Conservation (phyloP, 1,284 basidiomycete species). For the Trichosporon sp. region DNA sequence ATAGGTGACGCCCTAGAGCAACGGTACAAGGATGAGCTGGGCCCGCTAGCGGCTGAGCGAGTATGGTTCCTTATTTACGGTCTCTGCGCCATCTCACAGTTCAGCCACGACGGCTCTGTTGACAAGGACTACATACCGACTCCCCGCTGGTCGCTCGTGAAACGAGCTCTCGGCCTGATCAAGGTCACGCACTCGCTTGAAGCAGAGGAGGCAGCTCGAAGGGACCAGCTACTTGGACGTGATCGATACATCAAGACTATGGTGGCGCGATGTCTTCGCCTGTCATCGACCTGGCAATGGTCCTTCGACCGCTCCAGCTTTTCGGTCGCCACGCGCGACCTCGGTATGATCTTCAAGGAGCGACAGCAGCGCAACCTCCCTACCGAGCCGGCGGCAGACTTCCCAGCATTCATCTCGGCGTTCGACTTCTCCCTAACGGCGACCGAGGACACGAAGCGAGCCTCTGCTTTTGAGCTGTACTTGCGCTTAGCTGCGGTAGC, state of each 20-base stretch:
- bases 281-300: conserved; percentile 73
- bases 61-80: conserved; percentile 68
- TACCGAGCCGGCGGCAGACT: conserved; percentile 63
- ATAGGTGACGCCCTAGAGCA: conserved; percentile 42
- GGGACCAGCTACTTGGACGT: conserved; percentile 55
- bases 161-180: conserved; percentile 58
- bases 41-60: conserved; percentile 59
- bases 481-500: conserved; percentile 52
- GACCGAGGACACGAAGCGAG: conserved; percentile 52
- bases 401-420: conserved; percentile 67
- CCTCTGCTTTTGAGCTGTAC: conserved; percentile 74
- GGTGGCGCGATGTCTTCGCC: conserved; percentile 64
- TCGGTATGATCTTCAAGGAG: conserved; percentile 71
- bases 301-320: conserved; percentile 58
- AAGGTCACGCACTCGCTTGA: conserved; percentile 56
- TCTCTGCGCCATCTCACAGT: conserved; percentile 70
- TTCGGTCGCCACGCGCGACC: conserved; percentile 59
- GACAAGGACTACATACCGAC: conserved; percentile 49
- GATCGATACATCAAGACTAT: conserved; percentile 72
- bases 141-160: conserved; percentile 64
- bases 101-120: conserved; percentile 59
- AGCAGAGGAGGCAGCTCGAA: conserved; percentile 51
- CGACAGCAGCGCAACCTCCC: conserved; percentile 73
- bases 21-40: conserved; percentile 29
- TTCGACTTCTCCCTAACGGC: conserved; percentile 58